Conservation (phyloP, 257 asterid genomes). For the Orobanche coerulescens region DNA sequence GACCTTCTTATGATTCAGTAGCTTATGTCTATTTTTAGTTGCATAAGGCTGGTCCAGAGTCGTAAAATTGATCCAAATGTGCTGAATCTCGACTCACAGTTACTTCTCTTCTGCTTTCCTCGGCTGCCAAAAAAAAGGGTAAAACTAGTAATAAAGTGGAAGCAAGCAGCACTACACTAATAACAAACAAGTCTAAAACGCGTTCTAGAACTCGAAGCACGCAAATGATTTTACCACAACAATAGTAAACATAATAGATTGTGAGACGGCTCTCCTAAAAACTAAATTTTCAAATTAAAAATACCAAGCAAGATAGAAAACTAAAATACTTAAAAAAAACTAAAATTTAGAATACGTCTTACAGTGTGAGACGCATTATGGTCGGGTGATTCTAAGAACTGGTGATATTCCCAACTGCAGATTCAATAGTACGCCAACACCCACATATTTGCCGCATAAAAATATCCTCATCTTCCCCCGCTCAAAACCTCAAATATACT, state of each 20-base stretch:
- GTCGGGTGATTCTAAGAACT: too few relatives aligned
- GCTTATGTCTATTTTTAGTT: not conserved
- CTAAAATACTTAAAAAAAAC: too few relatives aligned
- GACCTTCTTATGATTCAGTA: slow-evolving; percentile 8
- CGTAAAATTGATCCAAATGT: not conserved
- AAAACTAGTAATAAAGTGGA: not conserved
- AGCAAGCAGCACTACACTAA: not conserved
- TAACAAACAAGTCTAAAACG: not conserved
- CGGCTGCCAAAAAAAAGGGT: slow-evolving; percentile 39
- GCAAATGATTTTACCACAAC: not conserved
- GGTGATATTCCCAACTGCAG: too few relatives aligned
- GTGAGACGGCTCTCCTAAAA: too few relatives aligned
- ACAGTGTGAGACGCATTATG: too few relatives aligned
- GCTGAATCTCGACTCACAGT: slow-evolving; percentile 25
- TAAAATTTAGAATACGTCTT: too few relatives aligned
- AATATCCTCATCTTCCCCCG: not conserved
- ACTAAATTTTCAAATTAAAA: too few relatives aligned
- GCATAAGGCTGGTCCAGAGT: slow-evolving; percentile 9
- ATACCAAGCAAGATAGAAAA: too few relatives aligned
- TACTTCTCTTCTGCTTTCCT: slow-evolving; percentile 58
- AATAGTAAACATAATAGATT: too few relatives aligned
- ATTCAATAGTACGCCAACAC: too few relatives aligned
- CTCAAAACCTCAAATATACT: too few relatives aligned
- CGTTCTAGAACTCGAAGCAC: not conserved
- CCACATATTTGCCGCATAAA: too few relatives aligned